Evolutionary conservation across 2,329 filamentous ascomycete species (phyloP), one percentile per base, ranked within the genome.

Genomic region (Lithohypha guttulata): DNA sequence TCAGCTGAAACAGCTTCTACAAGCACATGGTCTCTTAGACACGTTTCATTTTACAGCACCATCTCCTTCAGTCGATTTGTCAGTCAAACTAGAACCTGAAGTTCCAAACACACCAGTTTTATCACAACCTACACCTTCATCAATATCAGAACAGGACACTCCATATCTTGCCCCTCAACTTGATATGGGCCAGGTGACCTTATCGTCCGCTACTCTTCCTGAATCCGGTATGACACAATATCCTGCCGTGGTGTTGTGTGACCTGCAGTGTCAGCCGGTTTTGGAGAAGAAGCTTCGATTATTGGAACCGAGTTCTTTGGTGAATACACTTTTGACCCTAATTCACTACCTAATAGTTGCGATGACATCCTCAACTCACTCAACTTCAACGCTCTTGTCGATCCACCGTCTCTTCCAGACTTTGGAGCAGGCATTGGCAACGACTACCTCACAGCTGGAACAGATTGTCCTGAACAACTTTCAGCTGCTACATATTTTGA

Each of bases 211-310:
- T 43, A 46, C 48, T 34, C 31, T 43, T 22, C 27, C 34, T 13
- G 46, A 48, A 67, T 73, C 83, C 77, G 84, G 93, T 75, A 69
- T 77, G 91, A 91, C 87, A 95, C 91, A 95, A 95, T 87, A 93
- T 94, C 87, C 91, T 96, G 91, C 91, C 74, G 91, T 75, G 87
- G 81, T 95, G 89, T 95, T 96, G 91, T 96, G 81, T 66, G 91
- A 94, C 91, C 91, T 93, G 91, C 91, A 82, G 91, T 98, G 91
- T 96, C 91, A 77, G 80, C 89, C 83, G 81, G 75, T 68, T 71
- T 64, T 60, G 62, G 62, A 42, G 73, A 65, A 68, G 65, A 62
- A 62, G 66, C 55, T 51, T 43, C 51, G 53, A 46, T 52, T 56
- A 35, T 55, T 63, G 46, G 55, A 60, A 21, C 55, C 61, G 52